Conservation (phyloP, 768 basidiomycete species). For the Krasilnikovozyma curviuscula region DNA sequence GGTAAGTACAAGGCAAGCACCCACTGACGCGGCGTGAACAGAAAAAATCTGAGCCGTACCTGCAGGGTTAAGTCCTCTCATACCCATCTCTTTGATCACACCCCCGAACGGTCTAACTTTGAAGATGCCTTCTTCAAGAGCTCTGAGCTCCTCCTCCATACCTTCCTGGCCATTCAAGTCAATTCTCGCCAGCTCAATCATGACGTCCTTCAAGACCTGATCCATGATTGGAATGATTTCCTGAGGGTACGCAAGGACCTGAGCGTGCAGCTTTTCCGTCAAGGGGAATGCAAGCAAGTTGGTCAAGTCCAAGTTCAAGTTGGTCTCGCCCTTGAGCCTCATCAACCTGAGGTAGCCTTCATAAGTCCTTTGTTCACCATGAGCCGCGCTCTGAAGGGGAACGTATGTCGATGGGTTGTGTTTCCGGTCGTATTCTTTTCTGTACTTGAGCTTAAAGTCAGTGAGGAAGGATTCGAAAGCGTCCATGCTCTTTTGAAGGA, state of each 20-base stretch:
- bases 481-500: conserved; percentile 75
- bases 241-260: conserved; percentile 83
- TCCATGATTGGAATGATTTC: conserved; percentile 96
- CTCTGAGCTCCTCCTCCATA: conserved; percentile 80
- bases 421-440: conserved; percentile 47
- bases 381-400: conserved; percentile 28
- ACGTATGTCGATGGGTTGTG: too few species aligned
- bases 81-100: conserved; percentile 47
- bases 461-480: conserved; percentile 71
- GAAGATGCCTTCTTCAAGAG: conserved; percentile 71
- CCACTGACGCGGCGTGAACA: background rate
- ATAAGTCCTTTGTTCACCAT: conserved; percentile 39
- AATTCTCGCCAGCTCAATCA: conserved; percentile 68
- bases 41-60: conserved; percentile 34
- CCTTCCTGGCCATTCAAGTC: conserved; percentile 47
- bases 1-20: background rate
- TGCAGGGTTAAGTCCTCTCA: conserved; percentile 83
- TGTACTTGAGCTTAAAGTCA: conserved; percentile 84
- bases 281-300: conserved; percentile 76
- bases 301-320: conserved; percentile 71
- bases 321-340: conserved; percentile 67
- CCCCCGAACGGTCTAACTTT: conserved; percentile 90
- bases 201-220: conserved; percentile 77
- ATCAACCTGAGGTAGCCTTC: conserved; percentile 64
- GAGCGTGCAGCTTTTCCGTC: conserved; percentile 58